Evolutionary conservation across 768 basidiomycete species (phyloP), one percentile per base, ranked within the genome.

Genomic region (Phaeotremella fagi): DNA sequence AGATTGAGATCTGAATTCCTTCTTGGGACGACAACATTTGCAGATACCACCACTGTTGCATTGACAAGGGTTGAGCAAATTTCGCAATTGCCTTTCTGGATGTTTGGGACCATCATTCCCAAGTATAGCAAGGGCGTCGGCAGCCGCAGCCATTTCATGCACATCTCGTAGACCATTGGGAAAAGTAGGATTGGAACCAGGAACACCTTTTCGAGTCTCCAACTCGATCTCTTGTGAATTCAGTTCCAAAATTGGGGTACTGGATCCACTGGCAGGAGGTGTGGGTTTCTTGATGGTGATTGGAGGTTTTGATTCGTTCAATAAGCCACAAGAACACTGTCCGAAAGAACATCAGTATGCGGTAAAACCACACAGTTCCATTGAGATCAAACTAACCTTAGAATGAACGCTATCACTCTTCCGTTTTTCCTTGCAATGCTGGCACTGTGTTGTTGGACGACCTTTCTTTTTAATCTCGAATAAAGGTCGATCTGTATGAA

Each of bases 391-490:
- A 56, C 64, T 22, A 33, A 70, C 68, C 47, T 64, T 65, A 43
- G 52, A 61, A 44, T 70, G 68, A 4, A 67, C 65, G 20, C 58
- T 59, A n/a, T 48, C 41, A 15, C n/a, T 22, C 73, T 88, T 85
- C 16, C 90, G 82, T 28, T 87, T 79, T 63, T 88, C 82, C 29
- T 88, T 83, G 69, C 91, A 94, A 61, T 83, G 83, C 49, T 82
- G 80, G 75, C 91, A 95, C 71, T 94, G 90, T 5, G 90, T 89
- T 15, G 90, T 82, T 0, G 91, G 91, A 5, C 91, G 81, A 1
- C 91, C 91, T 71, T 94, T 91, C 78, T 86, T 88, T 79, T 90
- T 88, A 54, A 94, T 84, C 72, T 92, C 88, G 58, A 88, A 90
- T n/a, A 95, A 79, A 3, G 90, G 89, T 18, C 91, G 80, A 62